Percentiles rank a stretch among this genome's conserved stretches.
phyloP scores from a whole-genome alignment of 495 filamentous ascomycete species.

The Lasiosphaeria hispida region DNA sequence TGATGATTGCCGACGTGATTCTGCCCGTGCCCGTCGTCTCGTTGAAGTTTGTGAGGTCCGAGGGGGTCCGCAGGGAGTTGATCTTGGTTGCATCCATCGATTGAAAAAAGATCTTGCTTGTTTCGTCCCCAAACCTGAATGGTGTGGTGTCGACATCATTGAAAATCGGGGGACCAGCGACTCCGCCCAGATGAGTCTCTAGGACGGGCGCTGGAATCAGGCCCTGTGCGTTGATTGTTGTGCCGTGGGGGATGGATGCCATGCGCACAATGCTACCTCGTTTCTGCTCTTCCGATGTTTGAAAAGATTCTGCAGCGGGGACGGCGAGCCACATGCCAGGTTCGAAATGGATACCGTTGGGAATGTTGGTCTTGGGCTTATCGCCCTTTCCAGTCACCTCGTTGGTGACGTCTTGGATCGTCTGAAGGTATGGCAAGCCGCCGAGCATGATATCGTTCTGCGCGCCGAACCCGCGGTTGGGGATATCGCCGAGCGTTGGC shows the following conservation, averaged over 20 bases:
- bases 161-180: background rate
- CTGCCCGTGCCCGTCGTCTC: background rate
- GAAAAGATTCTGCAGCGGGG: background rate
- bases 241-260: constrained; percentile 12
- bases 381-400: background rate
- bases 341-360: constrained; percentile 3
- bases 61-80: background rate
- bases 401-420: constrained; percentile 9
- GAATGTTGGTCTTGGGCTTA: background rate
- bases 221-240: constrained; percentile 10
- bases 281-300: background rate
- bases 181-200: background rate
- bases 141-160: background rate
- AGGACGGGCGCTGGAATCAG: background rate
- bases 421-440: constrained; percentile 2
- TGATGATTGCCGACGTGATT: constrained; percentile 1
- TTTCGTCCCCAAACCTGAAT: background rate
- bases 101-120: background rate
- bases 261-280: constrained; percentile 3
- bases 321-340: constrained; percentile 4
- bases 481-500: background rate
- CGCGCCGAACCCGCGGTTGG: background rate
- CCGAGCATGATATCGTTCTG: background rate
- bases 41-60: background rate
- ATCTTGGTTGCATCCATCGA: background rate